Base-by-base conservation (phyloP, 1,284 basidiomycete genomes). In the Cutaneotrichosporon sp. region DNA sequence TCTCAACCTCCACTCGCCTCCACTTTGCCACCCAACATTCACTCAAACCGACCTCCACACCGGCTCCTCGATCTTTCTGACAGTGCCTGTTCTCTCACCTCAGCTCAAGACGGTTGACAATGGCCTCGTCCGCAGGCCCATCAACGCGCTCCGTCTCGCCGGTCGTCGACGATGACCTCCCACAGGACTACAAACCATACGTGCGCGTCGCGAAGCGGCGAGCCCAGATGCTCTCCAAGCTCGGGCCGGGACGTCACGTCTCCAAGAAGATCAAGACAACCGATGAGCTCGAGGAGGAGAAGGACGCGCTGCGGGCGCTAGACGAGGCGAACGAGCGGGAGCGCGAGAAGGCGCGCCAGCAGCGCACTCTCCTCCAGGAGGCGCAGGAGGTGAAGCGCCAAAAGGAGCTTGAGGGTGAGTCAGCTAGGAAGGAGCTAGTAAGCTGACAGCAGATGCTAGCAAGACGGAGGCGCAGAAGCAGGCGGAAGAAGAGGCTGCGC, bases 371-470 rank as follows among this genome's bases (percentile, higher is more conserved):
- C 57, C 80, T 97, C 56, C 81, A 93, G 72, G 91, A 95, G 73
- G 94, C 94, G 0, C 92, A 95, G 79, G 92, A 97, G 74, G 93
- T 97, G 25, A 92, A 95, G 75, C 84, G 84, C 34, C 83, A 83
- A 72, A 91, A 88, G 78, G 91, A 89, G 13, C 83, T 83, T 55
- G 90, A 94, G 82, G 90, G 92, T 92, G 61, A 33, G 83, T 56
- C 38, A n/a, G 38, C 7, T 22, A 34, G 6, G 9, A 20, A 20
- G 2, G n/a, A n/a, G 2, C 8, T 36, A 34, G 49, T 38, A 38
- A 29, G 52, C 56, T 59, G 54, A 51, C 56, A 42, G 49, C 47
- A 94, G 93, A 95, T 80, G 86, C 91, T 2, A 85, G 87, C 75
- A 97, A 97, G 82, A 89, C 89, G 1, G 88, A 86, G 5, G 85